These are phyloP conservation scores for Brassica cretica DNA, from an alignment of 345 rosid genomes.

Conservation along the genomic window DNA sequence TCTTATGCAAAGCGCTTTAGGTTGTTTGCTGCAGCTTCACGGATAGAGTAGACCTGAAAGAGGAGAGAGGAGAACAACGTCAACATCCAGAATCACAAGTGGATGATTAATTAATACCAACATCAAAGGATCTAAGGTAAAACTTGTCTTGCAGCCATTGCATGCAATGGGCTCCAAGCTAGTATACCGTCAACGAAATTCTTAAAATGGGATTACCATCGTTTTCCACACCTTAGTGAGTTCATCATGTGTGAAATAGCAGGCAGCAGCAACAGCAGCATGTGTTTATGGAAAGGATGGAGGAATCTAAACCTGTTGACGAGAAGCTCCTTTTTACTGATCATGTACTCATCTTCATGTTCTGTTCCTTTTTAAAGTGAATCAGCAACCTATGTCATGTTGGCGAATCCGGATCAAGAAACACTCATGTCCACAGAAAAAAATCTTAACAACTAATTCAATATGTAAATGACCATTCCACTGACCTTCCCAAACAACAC, in stretches of 20 bases:
- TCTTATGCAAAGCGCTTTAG: slow-evolving; percentile 19
- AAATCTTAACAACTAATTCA: not conserved
- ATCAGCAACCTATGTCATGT: slow-evolving; percentile 69
- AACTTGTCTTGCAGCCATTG: no score
- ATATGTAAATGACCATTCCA: slow-evolving; percentile 21
- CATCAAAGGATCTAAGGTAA: not conserved
- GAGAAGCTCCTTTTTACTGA: slow-evolving; percentile 96
- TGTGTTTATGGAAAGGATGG: not conserved
- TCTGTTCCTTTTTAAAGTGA: slow-evolving; percentile 99
- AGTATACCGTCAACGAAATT: no score
- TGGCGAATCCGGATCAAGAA: no score
- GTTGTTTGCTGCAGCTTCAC: no score
- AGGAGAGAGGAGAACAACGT: no score
- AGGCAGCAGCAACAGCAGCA: no score
- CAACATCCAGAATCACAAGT: no score
- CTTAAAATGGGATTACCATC: no score
- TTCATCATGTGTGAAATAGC: no score
- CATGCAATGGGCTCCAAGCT: no score
- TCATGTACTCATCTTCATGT: slow-evolving; percentile 99
- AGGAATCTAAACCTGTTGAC: slow-evolving; percentile 68
- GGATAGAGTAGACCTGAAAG: no score
- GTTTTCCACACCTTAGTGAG: no score
- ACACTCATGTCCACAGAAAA: not conserved
- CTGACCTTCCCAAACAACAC: slow-evolving; percentile 84
- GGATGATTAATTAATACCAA: not conserved